Evolutionary conservation across 148 eudicot species (phyloP).

Genomic region (Rhododendron mucronatum): DNA sequence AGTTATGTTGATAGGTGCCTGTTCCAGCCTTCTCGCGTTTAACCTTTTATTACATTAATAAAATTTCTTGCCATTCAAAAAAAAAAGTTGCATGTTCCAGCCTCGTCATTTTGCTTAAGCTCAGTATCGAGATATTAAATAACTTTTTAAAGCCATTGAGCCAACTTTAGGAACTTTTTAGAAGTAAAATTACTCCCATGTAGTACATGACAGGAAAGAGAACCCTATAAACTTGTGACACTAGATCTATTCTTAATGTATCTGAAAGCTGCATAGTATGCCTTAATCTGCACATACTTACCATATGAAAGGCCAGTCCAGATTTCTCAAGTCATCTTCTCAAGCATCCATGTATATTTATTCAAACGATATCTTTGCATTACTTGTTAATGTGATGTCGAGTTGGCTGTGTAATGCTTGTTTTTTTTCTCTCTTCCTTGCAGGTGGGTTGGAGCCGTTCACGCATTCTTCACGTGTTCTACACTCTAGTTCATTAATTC

Average conservation of each 20-base stretch:
- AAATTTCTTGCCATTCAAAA: too few species aligned
- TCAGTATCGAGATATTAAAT: neutral
- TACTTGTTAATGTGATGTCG: neutral
- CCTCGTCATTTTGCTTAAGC: neutral
- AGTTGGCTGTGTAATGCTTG: neutral
- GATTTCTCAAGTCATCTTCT: neutral
- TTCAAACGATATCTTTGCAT: neutral
- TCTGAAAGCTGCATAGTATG: neutral
- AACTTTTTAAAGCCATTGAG: neutral
- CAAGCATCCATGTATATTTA: neutral
- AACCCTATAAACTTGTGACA: neutral
- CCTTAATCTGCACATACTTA: neutral
- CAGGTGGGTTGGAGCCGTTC: constrained; percentile 97
- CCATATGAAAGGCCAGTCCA: neutral
- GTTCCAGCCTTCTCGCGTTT: too few species aligned
- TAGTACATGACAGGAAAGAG: neutral
- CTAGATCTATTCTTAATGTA: neutral
- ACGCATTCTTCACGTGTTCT: constrained; percentile 59
- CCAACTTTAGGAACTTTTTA: neutral
- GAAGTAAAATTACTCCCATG: neutral
- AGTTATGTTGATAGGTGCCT: too few species aligned
- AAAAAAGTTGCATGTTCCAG: neutral
- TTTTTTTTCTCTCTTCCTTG: constrained; percentile 4
- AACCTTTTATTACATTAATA: too few species aligned
- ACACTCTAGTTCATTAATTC: constrained; percentile 50